A percentile compares a stretch with the other conserved stretches of the same genome.
Conservation (phyloP, 2,329 filamentous ascomycete species). For the Alternaria tenuissima region DNA sequence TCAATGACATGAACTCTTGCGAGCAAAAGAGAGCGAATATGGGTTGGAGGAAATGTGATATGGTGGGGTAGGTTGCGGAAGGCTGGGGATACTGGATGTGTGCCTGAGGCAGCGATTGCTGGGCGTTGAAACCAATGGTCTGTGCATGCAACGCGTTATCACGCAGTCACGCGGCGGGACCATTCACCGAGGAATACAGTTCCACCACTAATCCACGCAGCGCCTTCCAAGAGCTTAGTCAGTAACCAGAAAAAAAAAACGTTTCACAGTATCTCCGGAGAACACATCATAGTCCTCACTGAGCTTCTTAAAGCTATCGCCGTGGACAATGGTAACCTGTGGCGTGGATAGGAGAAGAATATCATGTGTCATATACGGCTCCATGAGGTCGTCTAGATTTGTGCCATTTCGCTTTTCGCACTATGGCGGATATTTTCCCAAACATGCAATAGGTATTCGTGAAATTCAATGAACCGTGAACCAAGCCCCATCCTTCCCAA, state of each 20-base stretch:
- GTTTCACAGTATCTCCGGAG: neutral
- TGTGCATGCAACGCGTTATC: constrained; percentile 26
- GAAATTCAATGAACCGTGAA: constrained; percentile 42
- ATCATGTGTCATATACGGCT: constrained; percentile 23
- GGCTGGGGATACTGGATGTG: constrained; percentile 20
- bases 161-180: constrained; percentile 32
- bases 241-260: neutral
- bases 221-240: neutral
- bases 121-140: constrained; percentile 14
- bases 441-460: constrained; percentile 51
- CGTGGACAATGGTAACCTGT: neutral
- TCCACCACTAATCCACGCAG: neutral
- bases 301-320: neutral
- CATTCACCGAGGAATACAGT: constrained; percentile 5
- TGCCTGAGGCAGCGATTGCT: constrained; percentile 36
- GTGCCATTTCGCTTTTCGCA: constrained; percentile 43
- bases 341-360: constrained; percentile 6
- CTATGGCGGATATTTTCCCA: constrained; percentile 43
- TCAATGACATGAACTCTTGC: neutral
- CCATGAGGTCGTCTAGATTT: constrained; percentile 39
- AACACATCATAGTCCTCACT: neutral
- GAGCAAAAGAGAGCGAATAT: neutral
- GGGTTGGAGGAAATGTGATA: neutral
- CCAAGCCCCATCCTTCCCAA: constrained; percentile 26
- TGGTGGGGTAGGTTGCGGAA: constrained; percentile 8